Evolutionary conservation across 805 yeast species (phyloP), one percentile per base, ranked within the genome.

Genomic region (Schwanniomyces occidentalis): DNA sequence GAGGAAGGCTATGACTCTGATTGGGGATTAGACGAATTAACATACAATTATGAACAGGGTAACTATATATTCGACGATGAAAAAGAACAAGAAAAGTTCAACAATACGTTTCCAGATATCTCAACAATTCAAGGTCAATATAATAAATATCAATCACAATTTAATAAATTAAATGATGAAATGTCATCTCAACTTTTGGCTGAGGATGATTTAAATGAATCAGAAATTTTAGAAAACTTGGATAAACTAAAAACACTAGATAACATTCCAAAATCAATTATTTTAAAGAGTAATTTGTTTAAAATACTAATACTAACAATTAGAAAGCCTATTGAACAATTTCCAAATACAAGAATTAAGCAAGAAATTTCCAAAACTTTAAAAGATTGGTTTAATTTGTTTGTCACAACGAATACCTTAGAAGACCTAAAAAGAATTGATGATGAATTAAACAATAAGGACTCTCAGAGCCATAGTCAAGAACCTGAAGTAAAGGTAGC

Each of bases 1-100:
- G 40, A 25, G 32, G 48, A 35, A 24, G 57, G 51, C 14, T 55
- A 61, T 27, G 64, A 62, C 34, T 51, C 65, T 6, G 74, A 68
- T 49, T 68, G 74, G 74, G 74, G 74, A 5, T 38, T 67, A 10
- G 71, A 64, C 9, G 69, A 61, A n/a, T 52, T 61, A n/a, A 37
- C 50, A 9, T 61, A 48, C 35, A 49, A 52, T 30, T 35, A 31
- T 14, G 38, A 51, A 13, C 34, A 35, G 18, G 67, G 65, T 2
- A 57, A 67, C 45, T 65, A 54, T 42, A 61, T 68, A 3, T 68
- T 55, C 40, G 67, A 63, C 8, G 46, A 54, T 22, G 53, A 49
- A 27, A 34, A 45, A 16, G 59, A 62, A 16, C 71, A 68, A 41
- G 37, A 28, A 4, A 28, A 48, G 22, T 58, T 63, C 24, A 42